Base-by-base conservation (phyloP, 2,329 filamentous ascomycete species). In the Apiospora malaysiana region DNA sequence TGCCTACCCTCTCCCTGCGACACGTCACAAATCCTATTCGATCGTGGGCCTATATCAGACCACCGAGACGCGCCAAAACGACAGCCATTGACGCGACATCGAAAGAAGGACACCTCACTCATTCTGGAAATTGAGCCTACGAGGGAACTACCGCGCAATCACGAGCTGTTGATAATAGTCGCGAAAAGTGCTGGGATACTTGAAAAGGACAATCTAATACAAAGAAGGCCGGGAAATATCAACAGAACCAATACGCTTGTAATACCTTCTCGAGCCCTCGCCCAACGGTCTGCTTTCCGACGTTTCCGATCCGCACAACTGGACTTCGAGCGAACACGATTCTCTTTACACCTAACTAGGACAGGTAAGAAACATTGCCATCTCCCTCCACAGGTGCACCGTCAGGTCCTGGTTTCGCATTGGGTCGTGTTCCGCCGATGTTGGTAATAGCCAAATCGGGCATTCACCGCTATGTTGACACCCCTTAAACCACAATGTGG, bases 21-120 rank as follows among this genome's bases (percentile, higher is more conserved):
- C 56, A 63, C 56, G 32, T 63, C 32, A 63, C n/a, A 40, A 40
- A 40, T 40, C 6, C 32, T 56, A 2, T 27, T 56, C 23, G 18
- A 40, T 21, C 18, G 18, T 63, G 27, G 32, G 27, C 32, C 32
- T 63, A 23, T 9, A 63, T 47, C 56, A n/a, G 27, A 37, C 56
- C 27, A 40, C 10, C 12, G 21, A 12, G 56, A 63, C 56, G 32
- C 56, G 56, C 27, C 32, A 40, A 63, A 23, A 40, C 32, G 32
- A n/a, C 56, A 63, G 21, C 27, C 56, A 63, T 63, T 63, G 32
- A 40, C 56, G 56, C 56, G 56, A 63, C 56, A 40, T 63, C 32
- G 25, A 27, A 27, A 63, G 56, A 40, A 63, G 10, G 18, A 63
- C 32, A 40, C 56, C 56, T 63, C 56, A 40, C 56, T 63, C 56